phyloP scores from a whole-genome alignment of 257 asterid species.

The Ligustrum vulgare region DNA sequence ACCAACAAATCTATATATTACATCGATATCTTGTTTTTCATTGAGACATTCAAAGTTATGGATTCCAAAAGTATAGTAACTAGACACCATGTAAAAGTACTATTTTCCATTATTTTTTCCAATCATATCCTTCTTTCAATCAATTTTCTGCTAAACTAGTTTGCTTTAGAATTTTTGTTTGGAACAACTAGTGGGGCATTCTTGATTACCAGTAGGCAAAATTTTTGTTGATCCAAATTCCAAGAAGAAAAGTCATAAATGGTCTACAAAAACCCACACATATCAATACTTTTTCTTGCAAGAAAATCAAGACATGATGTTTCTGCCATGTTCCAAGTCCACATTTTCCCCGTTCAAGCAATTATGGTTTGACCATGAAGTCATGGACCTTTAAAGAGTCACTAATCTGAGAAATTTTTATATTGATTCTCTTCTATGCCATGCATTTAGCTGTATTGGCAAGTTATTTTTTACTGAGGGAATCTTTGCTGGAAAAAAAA shows the following conservation, averaged over 20 bases:
- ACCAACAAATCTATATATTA: background rate
- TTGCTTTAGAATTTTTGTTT: constrained; percentile 1
- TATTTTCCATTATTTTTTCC: background rate
- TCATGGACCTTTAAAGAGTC: constrained; percentile 15
- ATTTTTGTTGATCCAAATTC: background rate
- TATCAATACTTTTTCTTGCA: background rate
- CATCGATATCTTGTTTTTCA: background rate
- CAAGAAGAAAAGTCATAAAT: background rate
- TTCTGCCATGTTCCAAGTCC: constrained; percentile 27
- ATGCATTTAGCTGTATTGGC: constrained; percentile 7
- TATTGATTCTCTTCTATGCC: constrained; percentile 39
- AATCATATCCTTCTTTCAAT: background rate
- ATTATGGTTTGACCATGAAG: constrained; percentile 32
- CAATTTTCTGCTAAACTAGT: background rate
- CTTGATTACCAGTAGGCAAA: background rate
- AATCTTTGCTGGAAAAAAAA: constrained; percentile 26
- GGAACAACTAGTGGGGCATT: background rate
- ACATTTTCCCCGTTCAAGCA: constrained; percentile 20
- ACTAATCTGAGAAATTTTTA: background rate
- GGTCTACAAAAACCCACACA: background rate
- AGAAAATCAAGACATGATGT: background rate
- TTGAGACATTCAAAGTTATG: background rate
- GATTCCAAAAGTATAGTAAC: background rate
- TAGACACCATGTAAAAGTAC: background rate
- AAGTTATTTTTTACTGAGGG: constrained; percentile 12